Percentiles rank a stretch among this genome's conserved stretches.
These are phyloP conservation scores for Aspergillus quadricinctus DNA, from an alignment of 2,329 filamentous ascomycete genomes.

Conservation along the genomic window DNA sequence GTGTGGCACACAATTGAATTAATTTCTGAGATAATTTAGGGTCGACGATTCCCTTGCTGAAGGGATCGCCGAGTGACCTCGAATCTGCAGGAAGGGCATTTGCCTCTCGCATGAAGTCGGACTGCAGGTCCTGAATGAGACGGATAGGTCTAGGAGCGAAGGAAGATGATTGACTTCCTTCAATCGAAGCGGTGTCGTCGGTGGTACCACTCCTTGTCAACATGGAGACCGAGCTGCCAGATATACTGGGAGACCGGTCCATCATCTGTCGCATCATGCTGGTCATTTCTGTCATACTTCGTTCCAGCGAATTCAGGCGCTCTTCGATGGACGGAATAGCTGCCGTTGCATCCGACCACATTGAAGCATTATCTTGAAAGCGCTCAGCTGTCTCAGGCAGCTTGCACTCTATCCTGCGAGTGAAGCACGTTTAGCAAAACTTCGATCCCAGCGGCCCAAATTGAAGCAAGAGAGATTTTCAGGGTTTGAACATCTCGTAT, in stretches of 20 bases:
- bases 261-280: conserved; percentile 30
- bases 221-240: conserved; percentile 15
- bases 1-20: conserved; percentile 25
- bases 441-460: not conserved
- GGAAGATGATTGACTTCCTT: conserved; percentile 16
- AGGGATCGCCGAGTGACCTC: conserved; percentile 21
- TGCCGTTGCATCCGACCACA: conserved; percentile 28
- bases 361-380: conserved; percentile 28
- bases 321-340: conserved; percentile 32
- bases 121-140: conserved; percentile 29
- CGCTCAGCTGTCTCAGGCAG: conserved; percentile 31
- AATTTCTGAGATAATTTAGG: conserved; percentile 28
- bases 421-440: conserved; percentile 4
- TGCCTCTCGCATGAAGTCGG: conserved; percentile 27
- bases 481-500: too few relatives aligned
- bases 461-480: not conserved
- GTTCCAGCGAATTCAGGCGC: conserved; percentile 28
- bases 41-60: conserved; percentile 27
- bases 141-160: conserved; percentile 28
- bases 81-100: conserved; percentile 19
- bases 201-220: conserved; percentile 17
- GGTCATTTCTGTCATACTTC: conserved; percentile 33
- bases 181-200: conserved; percentile 20
- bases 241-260: conserved; percentile 19
- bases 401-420: conserved; percentile 30